Base-by-base conservation (phyloP, 306 rosid genomes). In the Styphnolobium japonicum region DNA sequence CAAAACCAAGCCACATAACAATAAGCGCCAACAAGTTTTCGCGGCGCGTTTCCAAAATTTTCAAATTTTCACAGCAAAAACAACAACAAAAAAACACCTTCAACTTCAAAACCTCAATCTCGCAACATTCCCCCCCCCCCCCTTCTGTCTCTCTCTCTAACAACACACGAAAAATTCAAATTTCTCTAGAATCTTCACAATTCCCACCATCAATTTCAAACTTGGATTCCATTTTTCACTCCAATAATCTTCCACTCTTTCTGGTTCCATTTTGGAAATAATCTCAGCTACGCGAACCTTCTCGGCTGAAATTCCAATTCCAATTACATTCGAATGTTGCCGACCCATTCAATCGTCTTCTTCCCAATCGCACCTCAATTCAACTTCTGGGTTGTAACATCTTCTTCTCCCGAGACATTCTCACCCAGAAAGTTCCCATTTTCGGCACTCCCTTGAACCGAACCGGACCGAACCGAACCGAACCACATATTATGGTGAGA, bases 401-500 rank as follows among this genome's bases (percentile, higher is more conserved):
- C 33, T 51, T 5, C 12, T 18, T 0, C 10, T 10, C 7, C n/a
- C n/a, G n/a, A n/a, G n/a, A n/a, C n/a, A n/a, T n/a, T n/a, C n/a
- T n/a, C 48, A 21, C 3, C 15, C 45, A 43, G 46, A 64, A 49
- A 25, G 2, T 29, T 63, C 34, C 15, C 22, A 14, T 10, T 66
- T 67, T 61, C 61, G n/a, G 73, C 65, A 75, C 71, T 77, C 69
- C 43, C 42, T 71, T 82, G 85, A 84, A 58, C 16, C n/a, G n/a
- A n/a, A n/a, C n/a, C n/a, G n/a, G n/a, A n/a, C n/a, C n/a, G n/a
- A n/a, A n/a, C n/a, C n/a, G n/a, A n/a, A n/a, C n/a, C n/a, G n/a
- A n/a, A n/a, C n/a, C n/a, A n/a, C n/a, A n/a, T 80, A 77, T 77
- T 52, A 90, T 88, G 87, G 92, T 95, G 88, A 88, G 97, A 55